Evolutionary conservation across 2,329 filamentous ascomycete genomes (phyloP).

Genomic region (Penicillium sp.): DNA sequence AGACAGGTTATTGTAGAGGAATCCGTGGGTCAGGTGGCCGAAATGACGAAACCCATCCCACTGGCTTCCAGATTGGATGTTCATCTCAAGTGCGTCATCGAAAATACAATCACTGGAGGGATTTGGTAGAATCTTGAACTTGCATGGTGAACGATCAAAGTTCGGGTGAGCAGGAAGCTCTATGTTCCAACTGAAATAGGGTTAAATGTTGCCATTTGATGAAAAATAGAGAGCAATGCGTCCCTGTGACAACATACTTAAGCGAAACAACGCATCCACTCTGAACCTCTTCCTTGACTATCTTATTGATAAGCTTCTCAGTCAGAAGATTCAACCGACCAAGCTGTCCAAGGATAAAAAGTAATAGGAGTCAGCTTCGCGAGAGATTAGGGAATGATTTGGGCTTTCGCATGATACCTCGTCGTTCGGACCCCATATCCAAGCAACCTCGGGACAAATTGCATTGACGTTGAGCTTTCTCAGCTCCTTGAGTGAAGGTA

Average conservation of each 20-base stretch:
- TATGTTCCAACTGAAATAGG: not conserved
- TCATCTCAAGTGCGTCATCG: not conserved
- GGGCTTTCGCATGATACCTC: not conserved
- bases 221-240: not conserved
- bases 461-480: too few species aligned
- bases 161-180: not conserved
- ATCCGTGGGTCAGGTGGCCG: not conserved
- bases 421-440: not conserved
- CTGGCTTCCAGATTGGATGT: not conserved
- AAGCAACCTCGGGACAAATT: not conserved
- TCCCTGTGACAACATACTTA: not conserved
- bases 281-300: not conserved
- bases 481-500: too few species aligned
- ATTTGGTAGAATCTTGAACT: not conserved
- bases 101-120: not conserved
- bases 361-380: not conserved
- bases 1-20: not conserved
- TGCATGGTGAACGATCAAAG: not conserved
- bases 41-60: not conserved
- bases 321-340: not conserved
- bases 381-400: too few species aligned
- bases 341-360: not conserved
- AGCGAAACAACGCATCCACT: not conserved
- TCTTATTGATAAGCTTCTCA: not conserved
- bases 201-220: not conserved